phyloP scores from a whole-genome alignment of 805 yeast species.

The Hanseniaspora nectarophila region DNA sequence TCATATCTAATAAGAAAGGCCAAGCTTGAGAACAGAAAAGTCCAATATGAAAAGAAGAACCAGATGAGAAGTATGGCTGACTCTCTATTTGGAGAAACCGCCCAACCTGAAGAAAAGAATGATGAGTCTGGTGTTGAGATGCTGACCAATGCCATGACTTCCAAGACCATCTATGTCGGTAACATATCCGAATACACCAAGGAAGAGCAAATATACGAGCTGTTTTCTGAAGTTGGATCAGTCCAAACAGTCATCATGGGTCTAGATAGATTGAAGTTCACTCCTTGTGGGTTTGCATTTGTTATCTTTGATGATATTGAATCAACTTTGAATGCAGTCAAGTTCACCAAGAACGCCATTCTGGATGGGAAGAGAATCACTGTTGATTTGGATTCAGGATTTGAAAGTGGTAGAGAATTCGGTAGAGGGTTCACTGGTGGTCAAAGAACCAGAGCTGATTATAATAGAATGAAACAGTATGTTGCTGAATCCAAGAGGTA shows the following conservation, averaged over 20 bases:
- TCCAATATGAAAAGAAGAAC: conserved; percentile 53
- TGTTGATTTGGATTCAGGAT: conserved; percentile 92
- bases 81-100: conserved; percentile 80
- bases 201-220: conserved; percentile 85
- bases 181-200: conserved; percentile 81
- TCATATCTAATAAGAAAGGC: conserved; percentile 58
- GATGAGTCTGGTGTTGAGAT: conserved; percentile 54
- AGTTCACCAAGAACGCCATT: conserved; percentile 68
- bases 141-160: conserved; percentile 50
- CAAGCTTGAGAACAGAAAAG: conserved; percentile 38
- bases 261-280: conserved; percentile 72
- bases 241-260: conserved; percentile 86
- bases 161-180: conserved; percentile 81
- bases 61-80: conserved; percentile 58
- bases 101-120: conserved; percentile 65
- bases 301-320: conserved; percentile 58
- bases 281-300: conserved; percentile 96
- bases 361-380: conserved; percentile 72
- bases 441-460: conserved; percentile 36
- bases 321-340: conserved; percentile 72
- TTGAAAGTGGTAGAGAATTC: conserved; percentile 86
- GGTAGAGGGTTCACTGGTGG: conserved; percentile 93
- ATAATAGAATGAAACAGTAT: conserved; percentile 11
- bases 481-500: conserved; percentile 12
- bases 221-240: conserved; percentile 71